Percentiles rank a stretch among this genome's conserved stretches.
These are phyloP conservation scores for Edaphochlamys debaryana DNA, from an alignment of 139 green algal species.

Conservation along the genomic window DNA sequence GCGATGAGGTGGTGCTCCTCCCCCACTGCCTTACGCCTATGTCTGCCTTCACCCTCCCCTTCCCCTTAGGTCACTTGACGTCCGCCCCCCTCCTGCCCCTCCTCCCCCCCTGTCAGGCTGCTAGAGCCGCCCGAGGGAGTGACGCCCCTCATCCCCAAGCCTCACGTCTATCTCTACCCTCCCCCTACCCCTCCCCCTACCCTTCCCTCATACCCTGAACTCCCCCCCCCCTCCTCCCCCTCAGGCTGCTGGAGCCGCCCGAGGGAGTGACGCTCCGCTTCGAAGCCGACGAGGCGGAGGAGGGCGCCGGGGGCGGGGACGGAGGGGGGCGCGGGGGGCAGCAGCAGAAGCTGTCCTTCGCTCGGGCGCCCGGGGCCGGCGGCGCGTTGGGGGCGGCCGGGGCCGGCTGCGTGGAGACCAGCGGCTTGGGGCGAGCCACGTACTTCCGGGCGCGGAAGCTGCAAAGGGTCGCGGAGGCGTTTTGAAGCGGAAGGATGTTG, in stretches of 20 bases:
- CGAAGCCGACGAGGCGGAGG: slow-evolving; percentile 45
- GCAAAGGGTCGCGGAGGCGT: slow-evolving; percentile 52
- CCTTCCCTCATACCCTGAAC: no score
- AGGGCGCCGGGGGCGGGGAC: background rate
- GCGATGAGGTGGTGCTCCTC: no score
- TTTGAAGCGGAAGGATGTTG: background rate
- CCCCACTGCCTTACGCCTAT: no score
- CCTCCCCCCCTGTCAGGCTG: slow-evolving; percentile 15
- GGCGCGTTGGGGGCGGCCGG: no score
- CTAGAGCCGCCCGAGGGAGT: slow-evolving; percentile 40
- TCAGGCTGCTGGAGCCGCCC: slow-evolving; percentile 40
- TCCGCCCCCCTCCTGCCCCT: background rate
- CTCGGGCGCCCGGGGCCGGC: background rate
- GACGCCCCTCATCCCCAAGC: no score
- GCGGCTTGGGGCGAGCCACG: slow-evolving; percentile 60
- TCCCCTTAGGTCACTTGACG: no score
- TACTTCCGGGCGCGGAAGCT: slow-evolving; percentile 74
- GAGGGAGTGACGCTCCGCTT: slow-evolving; percentile 25
- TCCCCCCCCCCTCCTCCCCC: background rate
- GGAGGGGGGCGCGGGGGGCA: slow-evolving; percentile 6
- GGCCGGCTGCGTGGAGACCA: slow-evolving; percentile 48
- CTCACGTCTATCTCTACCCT: no score
- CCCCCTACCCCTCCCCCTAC: no score
- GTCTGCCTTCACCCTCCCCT: no score
- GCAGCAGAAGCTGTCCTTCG: slow-evolving; percentile 45